These are phyloP conservation scores for Elaeis guineensis DNA, from an alignment of 176 grass and related monocot species.

Conservation along the genomic window DNA sequence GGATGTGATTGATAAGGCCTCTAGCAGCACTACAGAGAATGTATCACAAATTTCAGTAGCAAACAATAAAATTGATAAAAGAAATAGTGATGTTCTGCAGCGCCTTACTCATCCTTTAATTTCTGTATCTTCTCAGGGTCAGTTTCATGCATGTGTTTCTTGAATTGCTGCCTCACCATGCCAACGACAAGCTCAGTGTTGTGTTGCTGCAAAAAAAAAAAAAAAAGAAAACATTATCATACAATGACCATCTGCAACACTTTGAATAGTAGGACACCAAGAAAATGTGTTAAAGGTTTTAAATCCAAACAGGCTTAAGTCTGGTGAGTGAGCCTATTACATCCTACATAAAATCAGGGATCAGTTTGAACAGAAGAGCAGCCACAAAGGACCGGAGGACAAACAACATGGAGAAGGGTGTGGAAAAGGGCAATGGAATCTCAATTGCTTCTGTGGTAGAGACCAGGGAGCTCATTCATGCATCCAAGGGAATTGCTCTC, in stretches of 20 bases:
- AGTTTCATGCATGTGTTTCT: slow-evolving; percentile 93
- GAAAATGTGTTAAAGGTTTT: too few species aligned
- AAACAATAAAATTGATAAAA: neutral
- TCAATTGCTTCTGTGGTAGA: too few species aligned
- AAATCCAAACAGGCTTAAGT: too few species aligned
- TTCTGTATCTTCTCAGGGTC: slow-evolving; percentile 93
- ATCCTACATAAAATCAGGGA: too few species aligned
- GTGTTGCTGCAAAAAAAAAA: slow-evolving; percentile 51
- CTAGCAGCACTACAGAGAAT: slow-evolving; percentile 69
- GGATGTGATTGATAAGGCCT: slow-evolving; percentile 94
- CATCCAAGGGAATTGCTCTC: too few species aligned
- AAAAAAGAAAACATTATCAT: slow-evolving; percentile 6
- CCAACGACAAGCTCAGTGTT: slow-evolving; percentile 70
- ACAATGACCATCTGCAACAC: neutral
- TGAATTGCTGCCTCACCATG: slow-evolving; percentile 95
- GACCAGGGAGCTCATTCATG: too few species aligned
- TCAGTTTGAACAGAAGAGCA: too few species aligned
- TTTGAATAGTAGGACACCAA: neutral
- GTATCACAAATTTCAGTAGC: slow-evolving; percentile 13
- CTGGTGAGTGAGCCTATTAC: too few species aligned
- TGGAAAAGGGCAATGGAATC: too few species aligned
- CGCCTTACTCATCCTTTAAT: slow-evolving; percentile 87
- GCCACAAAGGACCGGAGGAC: too few species aligned
- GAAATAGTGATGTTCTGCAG: neutral
- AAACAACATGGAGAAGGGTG: too few species aligned